Evolutionary conservation across 805 yeast genomes (phyloP).

Genomic region (Wickerhamomyces bovis): DNA sequence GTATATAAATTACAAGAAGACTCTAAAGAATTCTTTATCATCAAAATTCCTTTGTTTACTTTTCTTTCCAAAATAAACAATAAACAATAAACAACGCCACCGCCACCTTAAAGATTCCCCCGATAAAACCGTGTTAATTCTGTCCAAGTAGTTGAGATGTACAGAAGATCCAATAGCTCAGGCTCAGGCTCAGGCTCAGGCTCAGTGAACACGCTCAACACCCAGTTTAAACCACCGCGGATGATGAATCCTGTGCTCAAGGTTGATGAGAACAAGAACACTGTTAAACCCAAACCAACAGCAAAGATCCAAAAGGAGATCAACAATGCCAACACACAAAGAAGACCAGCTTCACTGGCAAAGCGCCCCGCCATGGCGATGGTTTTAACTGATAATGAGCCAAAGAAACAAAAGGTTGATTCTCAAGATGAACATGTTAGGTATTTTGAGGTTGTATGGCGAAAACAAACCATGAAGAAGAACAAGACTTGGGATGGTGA

Average conservation of each 20-base stretch:
- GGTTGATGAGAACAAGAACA: not conserved
- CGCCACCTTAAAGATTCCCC: too few species aligned
- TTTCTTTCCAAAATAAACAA: too few species aligned
- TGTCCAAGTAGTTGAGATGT: too few species aligned
- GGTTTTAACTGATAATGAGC: not conserved
- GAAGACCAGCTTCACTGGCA: too few species aligned
- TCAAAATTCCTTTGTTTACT: too few species aligned
- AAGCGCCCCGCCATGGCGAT: constrained; percentile 2
- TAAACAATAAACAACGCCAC: too few species aligned
- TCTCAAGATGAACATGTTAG: constrained; percentile 2
- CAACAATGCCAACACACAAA: too few species aligned
- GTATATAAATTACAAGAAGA: too few species aligned
- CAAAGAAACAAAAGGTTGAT: not conserved
- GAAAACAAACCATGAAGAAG: constrained; percentile 71
- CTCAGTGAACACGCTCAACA: not conserved
- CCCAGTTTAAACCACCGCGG: constrained; percentile 15
- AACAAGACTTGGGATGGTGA: constrained; percentile 96
- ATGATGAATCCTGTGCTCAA: constrained; percentile 5
- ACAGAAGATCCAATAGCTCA: constrained; percentile 8
- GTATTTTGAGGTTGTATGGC: constrained; percentile 25
- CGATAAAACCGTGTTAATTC: too few species aligned
- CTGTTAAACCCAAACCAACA: too few species aligned
- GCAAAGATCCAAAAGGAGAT: too few species aligned
- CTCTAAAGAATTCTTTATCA: too few species aligned
- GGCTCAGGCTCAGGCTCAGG: constrained; percentile 3